Conservation (phyloP, 2,329 filamentous ascomycete genomes). For the Ceratocystis alfenasii region DNA sequence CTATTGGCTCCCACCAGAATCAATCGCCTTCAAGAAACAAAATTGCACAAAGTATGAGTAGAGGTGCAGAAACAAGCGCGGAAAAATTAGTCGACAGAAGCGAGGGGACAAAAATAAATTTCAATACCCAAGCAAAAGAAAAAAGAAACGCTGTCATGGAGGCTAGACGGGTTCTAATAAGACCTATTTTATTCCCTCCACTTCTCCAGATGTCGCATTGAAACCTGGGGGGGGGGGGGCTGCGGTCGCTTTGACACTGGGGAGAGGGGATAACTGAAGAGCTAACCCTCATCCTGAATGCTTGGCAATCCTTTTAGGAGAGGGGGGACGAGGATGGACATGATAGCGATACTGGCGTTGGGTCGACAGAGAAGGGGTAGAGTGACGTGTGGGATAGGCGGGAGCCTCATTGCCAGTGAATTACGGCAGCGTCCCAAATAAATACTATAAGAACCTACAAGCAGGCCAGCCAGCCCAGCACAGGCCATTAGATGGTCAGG, state of each 20-base stretch:
- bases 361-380: not conserved
- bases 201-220: slow-evolving; percentile 5
- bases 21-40: not conserved
- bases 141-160: not conserved
- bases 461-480: not conserved
- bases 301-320: slow-evolving; percentile 7
- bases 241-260: not conserved
- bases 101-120: slow-evolving; percentile 4
- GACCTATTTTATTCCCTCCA: not conserved
- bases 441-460: slow-evolving; percentile 3
- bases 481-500: not conserved
- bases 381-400: not conserved
- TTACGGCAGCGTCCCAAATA: not conserved
- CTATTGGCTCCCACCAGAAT: not conserved
- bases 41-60: not conserved
- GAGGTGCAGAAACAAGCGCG: not conserved
- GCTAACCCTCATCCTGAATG: not conserved
- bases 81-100: slow-evolving; percentile 4
- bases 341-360: not conserved
- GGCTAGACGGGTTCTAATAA: slow-evolving; percentile 6
- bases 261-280: not conserved
- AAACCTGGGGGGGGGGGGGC: slow-evolving; percentile 2
- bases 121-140: not conserved
- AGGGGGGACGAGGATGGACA: not conserved
- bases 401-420: not conserved